Conservation (phyloP, 1,284 basidiomycete genomes). For the Ganoderma lucidum region DNA sequence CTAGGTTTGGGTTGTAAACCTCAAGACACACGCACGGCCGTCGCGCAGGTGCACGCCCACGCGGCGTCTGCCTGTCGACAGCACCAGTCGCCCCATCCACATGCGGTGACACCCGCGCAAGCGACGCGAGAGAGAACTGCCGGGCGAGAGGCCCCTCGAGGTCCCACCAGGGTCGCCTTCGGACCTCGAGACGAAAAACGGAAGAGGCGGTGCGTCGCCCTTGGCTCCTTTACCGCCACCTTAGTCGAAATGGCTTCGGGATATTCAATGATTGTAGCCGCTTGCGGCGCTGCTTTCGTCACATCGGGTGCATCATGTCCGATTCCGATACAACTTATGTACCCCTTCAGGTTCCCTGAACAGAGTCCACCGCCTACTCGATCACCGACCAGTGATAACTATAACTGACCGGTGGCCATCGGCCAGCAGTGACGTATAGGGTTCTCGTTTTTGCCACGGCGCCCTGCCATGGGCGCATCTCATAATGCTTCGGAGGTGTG, state of each 20-base stretch:
- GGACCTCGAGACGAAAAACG: background rate
- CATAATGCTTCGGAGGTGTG: background rate
- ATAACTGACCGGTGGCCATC: background rate
- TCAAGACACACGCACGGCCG: background rate
- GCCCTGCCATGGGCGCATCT: background rate
- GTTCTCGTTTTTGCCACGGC: background rate
- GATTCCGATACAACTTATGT: background rate
- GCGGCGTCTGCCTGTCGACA: background rate
- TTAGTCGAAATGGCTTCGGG: conserved; percentile 27
- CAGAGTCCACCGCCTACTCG: background rate
- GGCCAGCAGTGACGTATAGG: background rate
- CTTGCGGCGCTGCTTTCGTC: conserved; percentile 17
- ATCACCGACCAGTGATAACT: background rate
- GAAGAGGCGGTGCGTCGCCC: background rate
- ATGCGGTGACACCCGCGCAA: background rate
- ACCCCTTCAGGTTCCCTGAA: background rate
- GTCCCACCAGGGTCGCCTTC: background rate
- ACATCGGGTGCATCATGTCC: background rate
- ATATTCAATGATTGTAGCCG: conserved; percentile 28
- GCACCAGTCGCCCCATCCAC: background rate
- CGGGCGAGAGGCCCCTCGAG: background rate
- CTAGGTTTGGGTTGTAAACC: background rate
- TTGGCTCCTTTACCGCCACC: conserved; percentile 22
- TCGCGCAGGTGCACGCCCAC: background rate
- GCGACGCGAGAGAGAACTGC: background rate